These are phyloP conservation scores for Candida sithepensis DNA, from an alignment of 805 yeast genomes.

Conservation along the genomic window DNA sequence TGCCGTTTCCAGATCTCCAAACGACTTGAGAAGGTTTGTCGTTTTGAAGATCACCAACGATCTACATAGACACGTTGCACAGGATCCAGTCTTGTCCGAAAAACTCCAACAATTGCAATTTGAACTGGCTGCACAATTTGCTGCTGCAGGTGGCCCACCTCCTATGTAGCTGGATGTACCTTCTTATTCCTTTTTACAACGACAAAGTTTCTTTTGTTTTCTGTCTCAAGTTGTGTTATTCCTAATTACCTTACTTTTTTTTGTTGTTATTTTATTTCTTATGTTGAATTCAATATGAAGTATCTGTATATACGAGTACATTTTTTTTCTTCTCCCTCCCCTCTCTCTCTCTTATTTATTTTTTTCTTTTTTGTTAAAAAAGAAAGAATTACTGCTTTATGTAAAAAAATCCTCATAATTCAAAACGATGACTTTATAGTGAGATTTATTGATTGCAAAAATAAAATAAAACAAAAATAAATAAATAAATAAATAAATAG, in stretches of 20 bases:
- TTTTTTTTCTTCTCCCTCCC: too few relatives aligned
- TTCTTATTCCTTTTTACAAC: background rate
- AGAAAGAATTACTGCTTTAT: too few relatives aligned
- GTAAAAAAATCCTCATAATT: too few relatives aligned
- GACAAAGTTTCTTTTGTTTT: too few relatives aligned
- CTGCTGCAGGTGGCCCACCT: background rate
- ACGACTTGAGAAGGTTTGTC: slow-evolving; percentile 86
- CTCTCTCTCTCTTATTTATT: too few relatives aligned
- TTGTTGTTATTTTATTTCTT: background rate
- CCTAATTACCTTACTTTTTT: background rate
- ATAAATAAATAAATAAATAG: background rate
- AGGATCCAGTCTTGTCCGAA: slow-evolving; percentile 60
- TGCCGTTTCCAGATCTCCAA: slow-evolving; percentile 73
- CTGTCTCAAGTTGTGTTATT: background rate
- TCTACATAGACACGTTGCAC: slow-evolving; percentile 75
- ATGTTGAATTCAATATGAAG: background rate
- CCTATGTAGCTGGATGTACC: background rate
- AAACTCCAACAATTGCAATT: slow-evolving; percentile 27
- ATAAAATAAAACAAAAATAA: background rate
- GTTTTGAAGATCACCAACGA: slow-evolving; percentile 91
- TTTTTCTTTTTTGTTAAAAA: too few relatives aligned
- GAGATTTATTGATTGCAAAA: background rate
- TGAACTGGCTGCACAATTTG: background rate
- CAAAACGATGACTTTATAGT: background rate
- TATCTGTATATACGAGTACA: slow-evolving; percentile 2